Conservation (phyloP, 345 rosid genomes). For the Eucalyptus curtisii region DNA sequence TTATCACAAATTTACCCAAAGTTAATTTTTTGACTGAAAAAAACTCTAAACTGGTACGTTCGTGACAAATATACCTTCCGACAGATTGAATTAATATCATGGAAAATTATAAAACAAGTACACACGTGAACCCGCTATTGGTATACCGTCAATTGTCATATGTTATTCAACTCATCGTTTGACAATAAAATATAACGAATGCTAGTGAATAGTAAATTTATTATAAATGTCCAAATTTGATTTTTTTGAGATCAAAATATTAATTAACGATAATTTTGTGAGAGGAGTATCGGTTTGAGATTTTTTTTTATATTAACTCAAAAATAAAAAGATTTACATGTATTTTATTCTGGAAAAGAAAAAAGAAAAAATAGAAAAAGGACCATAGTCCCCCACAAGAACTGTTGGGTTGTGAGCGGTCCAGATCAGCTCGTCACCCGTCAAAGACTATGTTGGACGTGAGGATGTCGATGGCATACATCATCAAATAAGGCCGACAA, state of each 20-base stretch:
- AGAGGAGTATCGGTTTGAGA: too few relatives aligned
- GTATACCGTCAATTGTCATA: fast-evolving
- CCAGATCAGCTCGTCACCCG: not conserved
- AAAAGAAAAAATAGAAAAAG: too few relatives aligned
- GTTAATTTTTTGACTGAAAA: fast-evolving
- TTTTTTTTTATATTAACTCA: too few relatives aligned
- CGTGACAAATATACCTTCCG: fast-evolving
- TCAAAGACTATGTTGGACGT: not conserved
- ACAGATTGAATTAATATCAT: too few relatives aligned
- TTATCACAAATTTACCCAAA: too few relatives aligned
- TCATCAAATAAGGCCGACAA: not conserved
- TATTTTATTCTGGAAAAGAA: not conserved
- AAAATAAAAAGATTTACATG: not conserved
- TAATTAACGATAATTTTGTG: too few relatives aligned
- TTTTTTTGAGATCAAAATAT: too few relatives aligned
- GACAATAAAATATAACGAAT: too few relatives aligned
- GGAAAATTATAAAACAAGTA: too few relatives aligned
- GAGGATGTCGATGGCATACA: not conserved
- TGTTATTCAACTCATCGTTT: fast-evolving
- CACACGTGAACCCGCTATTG: too few relatives aligned
- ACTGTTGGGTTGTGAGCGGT: not conserved
- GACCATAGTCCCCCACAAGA: not conserved
- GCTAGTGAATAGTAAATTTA: too few relatives aligned
- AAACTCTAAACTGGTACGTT: fast-evolving
- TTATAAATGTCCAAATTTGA: too few relatives aligned